Evolutionary conservation across 495 filamentous ascomycete genomes (phyloP).

Genomic region (Aspergillus ellipticus): DNA sequence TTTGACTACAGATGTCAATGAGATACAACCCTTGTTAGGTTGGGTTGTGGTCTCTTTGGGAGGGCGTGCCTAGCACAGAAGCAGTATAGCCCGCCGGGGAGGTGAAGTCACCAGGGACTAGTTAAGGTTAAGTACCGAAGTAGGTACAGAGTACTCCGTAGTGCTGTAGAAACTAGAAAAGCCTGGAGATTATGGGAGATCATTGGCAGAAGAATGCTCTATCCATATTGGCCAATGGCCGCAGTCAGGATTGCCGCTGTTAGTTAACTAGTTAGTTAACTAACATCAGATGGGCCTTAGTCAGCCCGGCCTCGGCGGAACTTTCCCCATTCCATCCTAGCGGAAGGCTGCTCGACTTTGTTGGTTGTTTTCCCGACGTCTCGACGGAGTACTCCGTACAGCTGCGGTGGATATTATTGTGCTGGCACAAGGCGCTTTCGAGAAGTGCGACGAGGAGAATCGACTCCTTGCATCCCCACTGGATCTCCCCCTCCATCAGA

Average conservation of each 20-base stretch:
- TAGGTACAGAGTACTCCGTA: too few species aligned
- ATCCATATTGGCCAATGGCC: too few species aligned
- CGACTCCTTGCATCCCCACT: not conserved
- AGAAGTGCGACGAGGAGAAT: not conserved
- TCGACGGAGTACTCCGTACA: not conserved
- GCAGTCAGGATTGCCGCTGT: too few species aligned
- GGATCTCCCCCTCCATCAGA: not conserved
- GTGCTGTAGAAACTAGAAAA: too few species aligned
- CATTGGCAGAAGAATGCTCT: too few species aligned
- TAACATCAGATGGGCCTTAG: not conserved
- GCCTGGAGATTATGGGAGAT: not conserved
- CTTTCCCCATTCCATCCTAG: conserved; percentile 14
- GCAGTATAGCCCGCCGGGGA: not conserved
- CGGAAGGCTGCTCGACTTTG: conserved; percentile 2
- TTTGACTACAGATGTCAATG: too few species aligned
- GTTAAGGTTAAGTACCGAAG: too few species aligned
- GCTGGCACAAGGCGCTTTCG: conserved; percentile 3
- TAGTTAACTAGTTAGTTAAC: too few species aligned
- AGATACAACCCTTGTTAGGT: too few species aligned
- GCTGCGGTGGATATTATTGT: conserved; percentile 3
- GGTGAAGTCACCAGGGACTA: too few species aligned
- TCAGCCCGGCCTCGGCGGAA: conserved; percentile 10
- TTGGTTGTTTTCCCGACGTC: conserved; percentile 14
- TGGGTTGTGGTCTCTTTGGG: too few species aligned
- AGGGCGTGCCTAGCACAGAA: not conserved